phyloP scores from a whole-genome alignment of 108 stramenopile genomes.

The Chaetoceros tenuissimus region DNA sequence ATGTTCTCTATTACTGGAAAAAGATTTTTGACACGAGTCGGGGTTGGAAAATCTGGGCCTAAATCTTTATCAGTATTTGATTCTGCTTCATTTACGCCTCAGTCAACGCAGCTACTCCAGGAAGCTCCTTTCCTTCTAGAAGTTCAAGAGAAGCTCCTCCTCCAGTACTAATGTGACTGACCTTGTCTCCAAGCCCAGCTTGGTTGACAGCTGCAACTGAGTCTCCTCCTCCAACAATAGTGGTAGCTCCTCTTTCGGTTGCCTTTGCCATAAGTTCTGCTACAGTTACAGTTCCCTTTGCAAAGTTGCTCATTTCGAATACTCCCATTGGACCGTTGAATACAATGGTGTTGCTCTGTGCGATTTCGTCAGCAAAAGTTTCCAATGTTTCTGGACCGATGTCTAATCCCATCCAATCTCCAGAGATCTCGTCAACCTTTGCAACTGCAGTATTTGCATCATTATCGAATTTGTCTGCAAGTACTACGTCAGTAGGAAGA shows the following conservation, averaged over 20 bases:
- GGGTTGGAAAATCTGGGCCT: too few species aligned
- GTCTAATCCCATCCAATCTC: slow-evolving; percentile 98
- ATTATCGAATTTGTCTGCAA: slow-evolving; percentile 87
- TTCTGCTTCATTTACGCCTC: slow-evolving; percentile 61
- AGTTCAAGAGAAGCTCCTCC: slow-evolving; percentile 96
- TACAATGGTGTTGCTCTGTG: slow-evolving; percentile 81
- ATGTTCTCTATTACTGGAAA: too few species aligned
- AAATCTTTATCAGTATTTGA: too few species aligned
- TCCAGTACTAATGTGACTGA: slow-evolving; percentile 93
- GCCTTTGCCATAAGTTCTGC: slow-evolving; percentile 87
- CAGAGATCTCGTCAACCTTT: slow-evolving; percentile 77
- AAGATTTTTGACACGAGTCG: too few species aligned
- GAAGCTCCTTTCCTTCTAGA: slow-evolving; percentile 95
- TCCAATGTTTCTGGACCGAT: slow-evolving; percentile 88
- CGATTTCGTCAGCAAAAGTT: slow-evolving; percentile 73
- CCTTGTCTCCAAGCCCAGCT: slow-evolving; percentile 84
- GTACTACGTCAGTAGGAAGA: slow-evolving; percentile 88
- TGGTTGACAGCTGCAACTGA: slow-evolving; percentile 94
- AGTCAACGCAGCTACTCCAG: slow-evolving; percentile 81
- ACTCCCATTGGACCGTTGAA: slow-evolving; percentile 97
- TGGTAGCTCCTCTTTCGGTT: slow-evolving; percentile 82
- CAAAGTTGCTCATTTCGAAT: slow-evolving; percentile 93
- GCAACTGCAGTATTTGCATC: slow-evolving; percentile 78
- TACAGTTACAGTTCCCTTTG: slow-evolving; percentile 80
- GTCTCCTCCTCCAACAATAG: slow-evolving; percentile 96